Evolutionary conservation across 2,329 filamentous ascomycete genomes (phyloP), one percentile per base, ranked within the genome.

Genomic region (Nigrograna mackinnonii): DNA sequence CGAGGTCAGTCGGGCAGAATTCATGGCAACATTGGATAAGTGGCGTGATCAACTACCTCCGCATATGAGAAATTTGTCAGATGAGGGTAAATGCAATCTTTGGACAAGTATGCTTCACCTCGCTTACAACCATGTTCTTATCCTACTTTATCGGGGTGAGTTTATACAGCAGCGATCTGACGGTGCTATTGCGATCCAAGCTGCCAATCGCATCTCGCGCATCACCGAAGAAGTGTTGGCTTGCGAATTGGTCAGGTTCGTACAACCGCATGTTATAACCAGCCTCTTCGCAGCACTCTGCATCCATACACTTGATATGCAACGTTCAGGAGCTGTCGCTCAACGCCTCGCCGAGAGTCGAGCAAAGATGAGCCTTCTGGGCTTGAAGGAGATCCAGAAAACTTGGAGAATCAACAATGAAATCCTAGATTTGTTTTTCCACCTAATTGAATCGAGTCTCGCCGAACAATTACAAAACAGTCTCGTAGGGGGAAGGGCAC

Each of bases 341-440:
- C 58, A 68, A 5, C 70, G 70, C n/a, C 58, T 77, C 1, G 72
- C 75, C 12, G 75, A 78, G 43, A 71, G 76, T 40, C 65, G 75
- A 19, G 73, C 74, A 1, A 71, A 76, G n/a, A 45, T 78, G 0
- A 78, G 75, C 42, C 54, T 78, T 0, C 49, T 78, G 14, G 73
- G 75, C 0, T 49, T 78, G 0, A 68, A 75, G 37, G 75, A 78
- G 44, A 51, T 78, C 6, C 75, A 77, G 42, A 73, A 71, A 39
- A 73, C 71, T 0, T 78, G 75, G 75, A 73, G 76, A 36, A 55
- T 77, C 6, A 73, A 73, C 12, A 77, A 77, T 40, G 74, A 72
- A 70, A 70, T 77, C 0, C 51, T 77, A 3, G 66, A 77, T 45
- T 55, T 77, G 0, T 78, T 78, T 44, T 74, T 77, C 22, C 72